These are phyloP conservation scores for Saturnispora galanensis DNA, from an alignment of 805 yeast genomes.

Conservation along the genomic window DNA sequence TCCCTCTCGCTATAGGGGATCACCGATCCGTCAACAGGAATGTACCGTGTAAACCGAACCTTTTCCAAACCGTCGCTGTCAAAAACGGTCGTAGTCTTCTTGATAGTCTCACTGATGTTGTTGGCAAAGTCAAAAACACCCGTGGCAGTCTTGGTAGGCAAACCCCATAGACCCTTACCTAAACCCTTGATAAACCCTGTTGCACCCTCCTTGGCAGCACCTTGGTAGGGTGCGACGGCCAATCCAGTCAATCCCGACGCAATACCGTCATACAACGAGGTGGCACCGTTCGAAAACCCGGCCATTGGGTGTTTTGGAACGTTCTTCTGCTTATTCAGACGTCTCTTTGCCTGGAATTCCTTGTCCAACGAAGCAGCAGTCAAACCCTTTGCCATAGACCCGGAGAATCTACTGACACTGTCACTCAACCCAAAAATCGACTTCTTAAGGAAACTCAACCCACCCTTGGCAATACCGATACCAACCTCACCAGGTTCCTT, in stretches of 20 bases:
- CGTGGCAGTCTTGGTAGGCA: conserved; percentile 94
- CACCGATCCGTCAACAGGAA: conserved; percentile 63
- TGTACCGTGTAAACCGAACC: conserved; percentile 72
- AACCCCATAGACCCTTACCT: conserved; percentile 89
- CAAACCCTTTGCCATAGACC: conserved; percentile 88
- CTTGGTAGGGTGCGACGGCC: conserved; percentile 84
- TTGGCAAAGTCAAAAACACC: conserved; percentile 90
- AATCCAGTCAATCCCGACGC: conserved; percentile 84
- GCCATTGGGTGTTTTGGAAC: conserved; percentile 76
- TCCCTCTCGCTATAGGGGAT: conserved; percentile 69
- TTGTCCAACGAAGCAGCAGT: conserved; percentile 84
- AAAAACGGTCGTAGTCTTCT: conserved; percentile 84
- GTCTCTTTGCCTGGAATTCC: conserved; percentile 76
- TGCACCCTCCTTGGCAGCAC: conserved; percentile 83
- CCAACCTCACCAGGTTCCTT: conserved; percentile 97
- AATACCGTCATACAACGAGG: conserved; percentile 77
- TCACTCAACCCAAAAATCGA: conserved; percentile 93
- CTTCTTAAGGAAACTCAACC: conserved; percentile 85
- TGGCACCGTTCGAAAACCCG: conserved; percentile 79
- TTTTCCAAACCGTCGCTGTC: conserved; percentile 70
- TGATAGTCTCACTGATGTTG: conserved; percentile 87
- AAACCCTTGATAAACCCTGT: conserved; percentile 87
- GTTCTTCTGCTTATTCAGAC: conserved; percentile 65
- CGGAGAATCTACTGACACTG: conserved; percentile 85
- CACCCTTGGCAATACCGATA: conserved; percentile 92